These are phyloP conservation scores for Termitomyces sp. DNA, from an alignment of 1,284 basidiomycete genomes.

Conservation along the genomic window DNA sequence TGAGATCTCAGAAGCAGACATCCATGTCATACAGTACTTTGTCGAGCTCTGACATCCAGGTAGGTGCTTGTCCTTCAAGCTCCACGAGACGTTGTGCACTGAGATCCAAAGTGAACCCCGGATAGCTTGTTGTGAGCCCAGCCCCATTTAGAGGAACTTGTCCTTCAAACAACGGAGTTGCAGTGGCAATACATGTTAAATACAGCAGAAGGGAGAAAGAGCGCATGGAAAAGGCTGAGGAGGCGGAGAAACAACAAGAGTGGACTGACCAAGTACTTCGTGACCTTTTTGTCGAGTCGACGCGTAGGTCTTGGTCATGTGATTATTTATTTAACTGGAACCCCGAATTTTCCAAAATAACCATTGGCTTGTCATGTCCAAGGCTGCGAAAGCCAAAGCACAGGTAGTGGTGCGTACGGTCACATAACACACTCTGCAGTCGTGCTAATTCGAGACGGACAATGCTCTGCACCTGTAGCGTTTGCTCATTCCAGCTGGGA, in stretches of 20 bases:
- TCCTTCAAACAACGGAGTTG: constrained; percentile 27
- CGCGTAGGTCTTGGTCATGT: constrained; percentile 9
- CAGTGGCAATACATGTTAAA: constrained; percentile 31
- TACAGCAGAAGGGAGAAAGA: constrained; percentile 37
- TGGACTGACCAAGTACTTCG: no score
- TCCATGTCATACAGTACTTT: constrained; percentile 48
- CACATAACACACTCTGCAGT: background rate
- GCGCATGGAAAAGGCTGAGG: constrained; percentile 39
- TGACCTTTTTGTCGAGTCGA: no score
- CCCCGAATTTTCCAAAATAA: background rate
- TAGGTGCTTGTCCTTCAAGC: constrained; percentile 60
- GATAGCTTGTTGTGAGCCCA: constrained; percentile 25
- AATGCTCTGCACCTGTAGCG: constrained; percentile 45
- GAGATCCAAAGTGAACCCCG: constrained; percentile 57
- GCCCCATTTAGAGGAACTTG: constrained; percentile 29
- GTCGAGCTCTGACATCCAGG: constrained; percentile 79
- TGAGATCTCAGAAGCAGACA: constrained; percentile 2
- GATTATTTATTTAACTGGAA: background rate
- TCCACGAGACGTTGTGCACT: constrained; percentile 70
- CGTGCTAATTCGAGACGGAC: constrained; percentile 6
- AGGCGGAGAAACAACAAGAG: background rate
- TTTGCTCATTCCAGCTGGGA: constrained; percentile 87
- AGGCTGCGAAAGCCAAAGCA: constrained; percentile 48
- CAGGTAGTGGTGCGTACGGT: constrained; percentile 56
- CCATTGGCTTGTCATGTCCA: constrained; percentile 49